Percentiles rank a stretch among this genome's conserved stretches.
phyloP scores from a whole-genome alignment of 257 asterid species.

The Gynochthodes officinalis region DNA sequence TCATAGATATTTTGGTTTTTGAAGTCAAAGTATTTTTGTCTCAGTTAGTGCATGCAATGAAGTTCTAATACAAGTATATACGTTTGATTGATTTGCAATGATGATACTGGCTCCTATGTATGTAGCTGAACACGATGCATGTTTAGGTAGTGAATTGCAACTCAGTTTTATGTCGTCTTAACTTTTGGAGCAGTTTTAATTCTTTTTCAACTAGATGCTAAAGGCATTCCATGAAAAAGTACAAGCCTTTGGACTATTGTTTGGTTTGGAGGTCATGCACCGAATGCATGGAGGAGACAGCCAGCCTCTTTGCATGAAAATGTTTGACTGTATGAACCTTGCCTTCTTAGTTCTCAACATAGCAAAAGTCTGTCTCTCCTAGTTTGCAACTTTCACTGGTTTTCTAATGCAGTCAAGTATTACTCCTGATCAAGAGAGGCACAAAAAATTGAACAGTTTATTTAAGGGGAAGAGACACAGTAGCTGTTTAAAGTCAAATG shows the following conservation, averaged over 20 bases:
- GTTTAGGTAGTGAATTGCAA: not conserved
- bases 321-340: conserved; percentile 1
- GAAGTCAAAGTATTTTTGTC: not conserved
- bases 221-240: not conserved
- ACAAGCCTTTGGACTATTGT: not conserved
- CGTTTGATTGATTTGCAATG: not conserved
- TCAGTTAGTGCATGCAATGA: not conserved
- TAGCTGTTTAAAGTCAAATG: too few species aligned
- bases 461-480: not conserved
- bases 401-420: not conserved
- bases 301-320: not conserved
- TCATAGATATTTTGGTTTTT: not conserved
- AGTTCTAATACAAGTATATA: not conserved
- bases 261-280: not conserved
- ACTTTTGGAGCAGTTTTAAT: not conserved
- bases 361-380: not conserved
- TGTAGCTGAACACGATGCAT: too few species aligned
- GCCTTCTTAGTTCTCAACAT: not conserved
- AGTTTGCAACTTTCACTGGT: not conserved
- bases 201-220: not conserved
- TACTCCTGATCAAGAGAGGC: not conserved
- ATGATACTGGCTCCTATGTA: not conserved
- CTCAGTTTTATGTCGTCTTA: not conserved
- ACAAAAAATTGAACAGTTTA: not conserved
- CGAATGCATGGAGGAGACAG: not conserved